phyloP scores from a whole-genome alignment of 2,329 filamentous ascomycete genomes.

The Penicillium sp. region DNA sequence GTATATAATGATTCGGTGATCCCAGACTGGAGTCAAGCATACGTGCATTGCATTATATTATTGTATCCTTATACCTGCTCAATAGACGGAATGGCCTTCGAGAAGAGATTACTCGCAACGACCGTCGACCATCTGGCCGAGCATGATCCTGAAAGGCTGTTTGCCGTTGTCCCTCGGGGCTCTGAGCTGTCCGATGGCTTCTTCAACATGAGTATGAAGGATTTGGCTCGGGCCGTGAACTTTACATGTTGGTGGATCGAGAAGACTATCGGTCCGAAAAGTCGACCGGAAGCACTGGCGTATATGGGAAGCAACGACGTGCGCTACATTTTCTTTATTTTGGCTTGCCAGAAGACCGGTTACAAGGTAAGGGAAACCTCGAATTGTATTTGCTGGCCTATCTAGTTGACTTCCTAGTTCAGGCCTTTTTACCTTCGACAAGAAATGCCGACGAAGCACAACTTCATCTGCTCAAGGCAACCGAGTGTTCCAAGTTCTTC shows the following conservation, averaged over 20 bases:
- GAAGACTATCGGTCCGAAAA: slow-evolving; percentile 7
- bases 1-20: not conserved
- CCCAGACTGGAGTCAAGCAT: not conserved
- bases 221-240: slow-evolving; percentile 18
- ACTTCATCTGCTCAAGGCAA: slow-evolving; percentile 14
- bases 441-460: slow-evolving; percentile 21
- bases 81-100: not conserved
- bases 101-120: slow-evolving; percentile 14
- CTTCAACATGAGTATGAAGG: slow-evolving; percentile 13
- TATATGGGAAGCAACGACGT: slow-evolving; percentile 25
- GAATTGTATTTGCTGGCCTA: not conserved
- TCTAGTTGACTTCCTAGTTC: not conserved
- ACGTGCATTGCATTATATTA: not conserved
- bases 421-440: slow-evolving; percentile 20
- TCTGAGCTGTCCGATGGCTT: slow-evolving; percentile 17
- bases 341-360: slow-evolving; percentile 25
- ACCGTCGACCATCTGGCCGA: slow-evolving; percentile 5
- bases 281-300: slow-evolving; percentile 15
- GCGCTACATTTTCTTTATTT: slow-evolving; percentile 20
- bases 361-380: slow-evolving; percentile 14
- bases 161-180: slow-evolving; percentile 13
- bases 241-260: slow-evolving; percentile 22
- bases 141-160: slow-evolving; percentile 8
- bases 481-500: slow-evolving; percentile 21
- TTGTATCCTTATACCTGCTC: not conserved